A percentile compares a stretch with the other conserved stretches of the same genome.
Conservation (phyloP, 108 stramenopile genomes). For the Fragilaria radians region DNA sequence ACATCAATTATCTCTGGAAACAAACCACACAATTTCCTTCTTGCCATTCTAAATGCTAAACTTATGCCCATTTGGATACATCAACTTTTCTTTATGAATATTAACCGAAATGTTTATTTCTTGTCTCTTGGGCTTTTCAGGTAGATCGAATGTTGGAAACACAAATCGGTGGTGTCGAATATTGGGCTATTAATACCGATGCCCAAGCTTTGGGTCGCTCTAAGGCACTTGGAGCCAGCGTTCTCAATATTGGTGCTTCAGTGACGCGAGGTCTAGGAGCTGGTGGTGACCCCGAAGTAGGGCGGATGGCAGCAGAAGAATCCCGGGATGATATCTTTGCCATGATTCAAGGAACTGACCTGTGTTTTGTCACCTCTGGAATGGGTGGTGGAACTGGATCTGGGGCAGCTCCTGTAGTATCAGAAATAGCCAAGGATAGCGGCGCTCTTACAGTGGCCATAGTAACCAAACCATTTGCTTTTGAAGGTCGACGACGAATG, state of each 20-base stretch:
- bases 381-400: slow-evolving; percentile 90
- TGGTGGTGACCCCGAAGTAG: slow-evolving; percentile 84
- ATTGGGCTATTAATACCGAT: slow-evolving; percentile 90
- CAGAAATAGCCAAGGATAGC: slow-evolving; percentile 60
- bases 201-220: slow-evolving; percentile 72
- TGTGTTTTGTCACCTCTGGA: slow-evolving; percentile 84
- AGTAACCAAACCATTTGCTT: slow-evolving; percentile 86
- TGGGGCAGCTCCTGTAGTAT: slow-evolving; percentile 80
- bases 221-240: slow-evolving; percentile 48
- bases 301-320: slow-evolving; percentile 80
- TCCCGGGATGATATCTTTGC: slow-evolving; percentile 55
- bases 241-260: slow-evolving; percentile 74
- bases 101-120: no score
- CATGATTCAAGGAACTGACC: slow-evolving; percentile 74
- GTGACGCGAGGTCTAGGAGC: slow-evolving; percentile 89
- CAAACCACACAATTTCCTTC: no score
- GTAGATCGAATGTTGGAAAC: slow-evolving; percentile 86
- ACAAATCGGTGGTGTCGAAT: slow-evolving; percentile 77
- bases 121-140: slow-evolving; percentile 9
- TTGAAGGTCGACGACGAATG: slow-evolving; percentile 86
- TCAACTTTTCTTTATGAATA: no score
- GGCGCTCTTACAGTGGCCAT: slow-evolving; percentile 67
- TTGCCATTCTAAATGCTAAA: no score
- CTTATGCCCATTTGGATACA: no score
- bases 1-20: no score